Percentiles rank a stretch among this genome's conserved stretches.
phyloP scores from a whole-genome alignment of 176 grass and related monocot genomes.

The Oryza brachyantha region DNA sequence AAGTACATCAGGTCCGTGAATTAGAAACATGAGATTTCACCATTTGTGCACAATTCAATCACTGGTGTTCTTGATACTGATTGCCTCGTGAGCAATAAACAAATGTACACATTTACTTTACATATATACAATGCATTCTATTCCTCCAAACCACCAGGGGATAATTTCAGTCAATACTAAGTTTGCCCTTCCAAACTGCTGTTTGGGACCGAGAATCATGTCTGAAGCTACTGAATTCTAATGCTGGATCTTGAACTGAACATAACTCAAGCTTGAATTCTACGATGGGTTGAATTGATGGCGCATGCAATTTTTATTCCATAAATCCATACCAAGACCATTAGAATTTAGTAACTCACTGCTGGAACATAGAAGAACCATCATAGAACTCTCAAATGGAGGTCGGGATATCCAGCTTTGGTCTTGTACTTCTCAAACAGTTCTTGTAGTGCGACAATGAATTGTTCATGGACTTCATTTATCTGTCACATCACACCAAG shows the following conservation, averaged over 20 bases:
- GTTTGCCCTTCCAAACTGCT: neutral
- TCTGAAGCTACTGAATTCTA: neutral
- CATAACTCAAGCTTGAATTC: neutral
- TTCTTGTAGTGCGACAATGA: constrained; percentile 56
- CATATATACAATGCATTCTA: neutral
- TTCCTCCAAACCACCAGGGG: neutral
- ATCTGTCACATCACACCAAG: constrained; percentile 41
- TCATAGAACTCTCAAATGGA: constrained; percentile 69
- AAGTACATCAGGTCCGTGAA: neutral
- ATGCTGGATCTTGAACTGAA: neutral
- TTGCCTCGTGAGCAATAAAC: neutral
- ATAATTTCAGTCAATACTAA: neutral
- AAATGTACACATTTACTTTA: neutral
- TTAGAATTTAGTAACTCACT: neutral
- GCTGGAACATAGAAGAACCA: neutral
- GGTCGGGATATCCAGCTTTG: constrained; percentile 59
- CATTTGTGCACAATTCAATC: neutral
- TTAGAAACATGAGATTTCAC: neutral
- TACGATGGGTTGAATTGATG: neutral
- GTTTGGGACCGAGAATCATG: neutral
- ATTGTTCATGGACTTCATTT: constrained; percentile 72
- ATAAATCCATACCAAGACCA: neutral
- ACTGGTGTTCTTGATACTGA: neutral
- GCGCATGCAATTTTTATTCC: no score
- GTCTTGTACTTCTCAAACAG: constrained; percentile 76